Percentiles rank a stretch among this genome's conserved stretches.
Conservation (phyloP, 1,284 basidiomycete genomes). For the Cryptococcus depauperatus region DNA sequence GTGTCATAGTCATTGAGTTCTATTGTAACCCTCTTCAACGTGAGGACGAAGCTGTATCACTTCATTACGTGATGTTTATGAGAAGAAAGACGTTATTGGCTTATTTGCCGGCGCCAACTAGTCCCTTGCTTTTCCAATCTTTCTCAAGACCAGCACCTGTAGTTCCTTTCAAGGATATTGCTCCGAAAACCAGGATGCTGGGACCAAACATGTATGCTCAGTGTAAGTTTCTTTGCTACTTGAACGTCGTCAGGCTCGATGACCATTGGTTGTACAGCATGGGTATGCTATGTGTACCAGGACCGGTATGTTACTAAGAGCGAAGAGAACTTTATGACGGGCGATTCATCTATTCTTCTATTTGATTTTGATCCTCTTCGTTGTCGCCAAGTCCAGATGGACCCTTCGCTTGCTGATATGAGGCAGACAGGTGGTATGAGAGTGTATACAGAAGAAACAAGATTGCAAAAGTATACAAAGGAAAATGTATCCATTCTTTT, state of each 20-base stretch:
- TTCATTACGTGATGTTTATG: constrained; percentile 30
- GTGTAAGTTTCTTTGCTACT: constrained; percentile 7
- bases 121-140: constrained; percentile 22
- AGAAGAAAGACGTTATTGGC: constrained; percentile 30
- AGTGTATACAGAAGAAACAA: constrained; percentile 25
- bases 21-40: constrained; percentile 24
- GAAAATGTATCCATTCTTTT: constrained; percentile 10
- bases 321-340: constrained; percentile 3
- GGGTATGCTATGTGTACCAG: constrained; percentile 45
- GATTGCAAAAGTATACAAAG: constrained; percentile 3
- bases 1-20: constrained; percentile 35
- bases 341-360: constrained; percentile 16
- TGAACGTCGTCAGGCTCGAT: background rate
- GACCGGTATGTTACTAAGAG: constrained; percentile 26
- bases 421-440: constrained; percentile 7
- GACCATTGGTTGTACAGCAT: constrained; percentile 16
- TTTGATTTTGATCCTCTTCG: constrained; percentile 42
- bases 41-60: constrained; percentile 1
- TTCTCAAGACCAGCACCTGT: constrained; percentile 28
- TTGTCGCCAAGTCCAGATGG: constrained; percentile 14
- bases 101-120: constrained; percentile 35
- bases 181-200: constrained; percentile 35
- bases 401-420: background rate
- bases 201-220: constrained; percentile 21
- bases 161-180: constrained; percentile 28